Percentiles rank a stretch among this genome's conserved stretches.
Conservation (phyloP, 371 early-diverging fungal species). For the Mucor piriformis region DNA sequence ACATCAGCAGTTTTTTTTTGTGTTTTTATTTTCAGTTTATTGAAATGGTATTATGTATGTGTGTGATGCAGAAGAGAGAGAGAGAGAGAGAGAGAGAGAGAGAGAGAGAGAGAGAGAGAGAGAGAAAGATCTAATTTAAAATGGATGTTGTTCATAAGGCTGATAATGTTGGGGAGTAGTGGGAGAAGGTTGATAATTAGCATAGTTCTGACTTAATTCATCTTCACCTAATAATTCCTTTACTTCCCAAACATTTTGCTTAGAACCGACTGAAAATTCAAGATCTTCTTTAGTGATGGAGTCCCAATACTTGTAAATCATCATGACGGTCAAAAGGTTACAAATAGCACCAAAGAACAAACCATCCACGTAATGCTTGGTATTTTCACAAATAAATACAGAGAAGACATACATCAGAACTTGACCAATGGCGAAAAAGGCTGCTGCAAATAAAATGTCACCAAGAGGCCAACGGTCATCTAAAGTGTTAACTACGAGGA, state of each 20-base stretch:
- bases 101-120: neutral
- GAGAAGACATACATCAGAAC: constrained; percentile 67
- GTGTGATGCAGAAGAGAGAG: neutral
- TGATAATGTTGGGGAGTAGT: constrained; percentile 25
- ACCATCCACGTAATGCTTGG: constrained; percentile 87
- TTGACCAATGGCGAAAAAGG: constrained; percentile 75
- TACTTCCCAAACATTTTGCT: constrained; percentile 65
- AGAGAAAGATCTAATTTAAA: neutral
- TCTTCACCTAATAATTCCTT: constrained; percentile 70
- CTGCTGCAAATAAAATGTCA: constrained; percentile 72
- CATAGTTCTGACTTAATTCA: constrained; percentile 23
- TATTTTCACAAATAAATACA: constrained; percentile 66
- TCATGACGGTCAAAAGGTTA: constrained; percentile 86
- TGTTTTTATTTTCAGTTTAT: neutral
- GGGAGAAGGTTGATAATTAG: constrained; percentile 7
- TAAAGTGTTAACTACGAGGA: constrained; percentile 79
- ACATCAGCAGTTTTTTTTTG: neutral
- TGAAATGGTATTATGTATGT: neutral
- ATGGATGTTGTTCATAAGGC: constrained; percentile 22
- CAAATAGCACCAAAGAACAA: constrained; percentile 82
- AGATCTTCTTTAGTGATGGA: constrained; percentile 91
- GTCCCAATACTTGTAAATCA: constrained; percentile 95
- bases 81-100: neutral
- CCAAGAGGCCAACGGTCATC: constrained; percentile 87
- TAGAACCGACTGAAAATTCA: constrained; percentile 82